Evolutionary conservation across 1,284 basidiomycete genomes (phyloP), one percentile per base, ranked within the genome.

Genomic region (Phellinidium pouzarii): DNA sequence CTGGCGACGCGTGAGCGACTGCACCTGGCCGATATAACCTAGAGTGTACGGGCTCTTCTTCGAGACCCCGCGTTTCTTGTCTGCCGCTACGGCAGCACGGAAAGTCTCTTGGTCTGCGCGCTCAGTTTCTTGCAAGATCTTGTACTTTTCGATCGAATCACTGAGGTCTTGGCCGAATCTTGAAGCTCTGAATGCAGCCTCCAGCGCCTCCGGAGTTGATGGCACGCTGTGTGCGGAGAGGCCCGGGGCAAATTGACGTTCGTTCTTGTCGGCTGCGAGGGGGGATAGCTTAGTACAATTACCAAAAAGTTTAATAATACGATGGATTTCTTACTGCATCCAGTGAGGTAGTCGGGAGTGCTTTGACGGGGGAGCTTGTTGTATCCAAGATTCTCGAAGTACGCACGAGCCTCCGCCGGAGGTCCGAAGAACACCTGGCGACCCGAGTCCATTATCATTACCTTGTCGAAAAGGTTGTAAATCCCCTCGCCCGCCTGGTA

Each of bases 1-100:
- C 67, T 92, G 86, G 31, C 93, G 77, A 50, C 79, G 74, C 25
- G 80, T 77, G 55, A 94, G 73, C 1, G 87, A 84, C 62, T 73
- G 70, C 48, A 91, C 81, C 65, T 94, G 91, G 2, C 80, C 78
- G 38, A 70, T 66, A 68, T 90, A 91, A 1, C 87, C 82, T 25
- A 94, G 80, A 3, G 90, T 94, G 70, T 94, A 95, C 2, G 91
- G 87, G 58, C 85, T 90, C 71, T 87, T 88, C 68, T 83, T 84
- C 22, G 86, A 81, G 2, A 91, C 91, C 20, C 90, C 85, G 50
- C 77, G 79, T 68, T 90, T 85, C 75, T 94, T 94, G 65, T 91
- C 84, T 3, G 82, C 82, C 20, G 71, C 66, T 20, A 92, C 88
- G 2, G 91, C 88, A 17, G 74, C 71, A 46, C 82, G 79, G 76